These are phyloP conservation scores for Suillus ampliporus DNA, from an alignment of 768 basidiomycete species.

Conservation along the genomic window DNA sequence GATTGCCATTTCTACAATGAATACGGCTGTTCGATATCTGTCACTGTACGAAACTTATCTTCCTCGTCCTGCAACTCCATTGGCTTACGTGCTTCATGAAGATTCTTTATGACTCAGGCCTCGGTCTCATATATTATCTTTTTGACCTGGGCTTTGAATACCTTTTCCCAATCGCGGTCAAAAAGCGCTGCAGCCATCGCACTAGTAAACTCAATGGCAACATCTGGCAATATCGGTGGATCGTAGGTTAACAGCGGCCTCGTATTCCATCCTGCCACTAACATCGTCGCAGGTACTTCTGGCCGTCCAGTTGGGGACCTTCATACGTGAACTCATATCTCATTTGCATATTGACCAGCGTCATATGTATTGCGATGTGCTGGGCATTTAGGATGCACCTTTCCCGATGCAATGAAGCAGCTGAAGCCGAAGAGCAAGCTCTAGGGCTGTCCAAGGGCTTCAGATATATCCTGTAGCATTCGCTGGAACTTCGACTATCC, in stretches of 20 bases:
- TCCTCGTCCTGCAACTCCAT: background rate
- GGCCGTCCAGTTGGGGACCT: constrained; percentile 72
- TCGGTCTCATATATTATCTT: constrained; percentile 75
- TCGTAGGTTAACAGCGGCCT: constrained; percentile 54
- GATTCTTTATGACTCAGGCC: constrained; percentile 77
- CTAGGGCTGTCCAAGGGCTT: constrained; percentile 42
- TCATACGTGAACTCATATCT: constrained; percentile 71
- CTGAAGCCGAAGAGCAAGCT: constrained; percentile 44
- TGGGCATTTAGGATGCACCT: constrained; percentile 52
- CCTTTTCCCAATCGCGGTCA: constrained; percentile 76
- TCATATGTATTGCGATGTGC: constrained; percentile 53
- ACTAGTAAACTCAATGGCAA: constrained; percentile 76
- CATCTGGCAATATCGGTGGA: constrained; percentile 81
- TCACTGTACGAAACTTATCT: constrained; percentile 52
- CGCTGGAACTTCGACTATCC: background rate
- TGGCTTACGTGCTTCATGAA: constrained; percentile 28
- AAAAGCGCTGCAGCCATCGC: constrained; percentile 89
- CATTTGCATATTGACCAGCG: constrained; percentile 70
- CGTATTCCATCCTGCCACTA: background rate
- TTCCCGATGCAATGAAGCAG: constrained; percentile 43
- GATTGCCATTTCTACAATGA: constrained; percentile 68
- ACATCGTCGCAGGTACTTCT: constrained; percentile 53
- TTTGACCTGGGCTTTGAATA: constrained; percentile 55
- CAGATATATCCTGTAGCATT: constrained; percentile 49
- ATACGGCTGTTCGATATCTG: constrained; percentile 64